phyloP scores from a whole-genome alignment of 441 rosid species.

The Euphorbia celastroides region DNA sequence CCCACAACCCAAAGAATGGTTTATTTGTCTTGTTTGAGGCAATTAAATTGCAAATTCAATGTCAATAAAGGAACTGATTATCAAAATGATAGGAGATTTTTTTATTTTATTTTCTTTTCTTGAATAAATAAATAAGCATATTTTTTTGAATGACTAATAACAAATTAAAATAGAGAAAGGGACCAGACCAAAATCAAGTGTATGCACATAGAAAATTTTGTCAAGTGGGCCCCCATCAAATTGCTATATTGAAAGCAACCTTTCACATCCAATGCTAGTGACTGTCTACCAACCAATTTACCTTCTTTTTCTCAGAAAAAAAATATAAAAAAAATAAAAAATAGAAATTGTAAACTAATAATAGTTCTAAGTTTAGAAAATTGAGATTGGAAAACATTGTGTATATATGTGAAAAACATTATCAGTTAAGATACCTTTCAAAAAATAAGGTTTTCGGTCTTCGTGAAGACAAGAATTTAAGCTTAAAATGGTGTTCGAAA shows the following conservation, averaged over 20 bases:
- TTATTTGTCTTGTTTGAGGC: conserved; percentile 40
- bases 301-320: neutral
- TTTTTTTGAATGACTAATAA: neutral
- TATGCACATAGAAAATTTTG: conserved; percentile 7
- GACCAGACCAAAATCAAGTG: neutral
- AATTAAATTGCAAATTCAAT: conserved; percentile 27
- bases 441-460: too few species aligned
- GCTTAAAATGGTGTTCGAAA: too few species aligned
- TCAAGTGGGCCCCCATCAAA: conserved; percentile 14
- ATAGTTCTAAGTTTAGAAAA: neutral
- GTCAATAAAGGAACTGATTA: conserved; percentile 17
- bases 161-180: neutral
- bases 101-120: too few species aligned
- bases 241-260: conserved; percentile 28
- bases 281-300: conserved; percentile 21
- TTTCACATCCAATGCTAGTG: conserved; percentile 30
- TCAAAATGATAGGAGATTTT: neutral
- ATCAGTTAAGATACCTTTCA: neutral
- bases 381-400: too few species aligned
- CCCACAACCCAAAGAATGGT: conserved; percentile 16
- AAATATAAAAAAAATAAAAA: too few species aligned
- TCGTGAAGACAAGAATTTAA: too few species aligned
- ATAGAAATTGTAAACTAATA: too few species aligned
- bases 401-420: too few species aligned
- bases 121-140: neutral